Base-by-base conservation (phyloP, 768 basidiomycete species). In the Tricholoma bakamatsutake region DNA sequence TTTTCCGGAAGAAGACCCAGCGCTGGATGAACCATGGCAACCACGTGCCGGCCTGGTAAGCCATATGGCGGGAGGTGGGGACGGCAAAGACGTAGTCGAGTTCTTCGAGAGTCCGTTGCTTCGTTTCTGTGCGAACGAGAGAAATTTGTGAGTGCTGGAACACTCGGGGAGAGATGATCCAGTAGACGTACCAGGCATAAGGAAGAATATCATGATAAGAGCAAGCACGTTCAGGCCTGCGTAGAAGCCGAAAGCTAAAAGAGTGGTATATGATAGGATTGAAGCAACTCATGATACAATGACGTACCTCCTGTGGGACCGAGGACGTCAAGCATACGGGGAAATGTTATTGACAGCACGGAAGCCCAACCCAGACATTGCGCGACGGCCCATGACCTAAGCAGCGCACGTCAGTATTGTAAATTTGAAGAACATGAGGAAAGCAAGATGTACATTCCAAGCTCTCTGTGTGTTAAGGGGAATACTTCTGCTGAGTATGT, bases 401-500 rank as follows among this genome's bases (percentile, higher is more conserved):
- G 42, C 56, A 40, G 61, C 57, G 7, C 18, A 27, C 13, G 21
- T 70, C 63, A 67, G 34, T 33, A 28, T 71, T 11, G 17, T 50
- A 13, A 27, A 71, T 64, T 15, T 68, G 65, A 4, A 64, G 69
- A 56, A 66, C 69, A 10, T 31, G 57, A 56, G n/a, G 50, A 65
- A 64, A 17, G 64, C 63, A 31, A 66, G 45, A 64, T 71, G 62
- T 46, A 76, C 76, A 78, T 78, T 60, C 76, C 76, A 73, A 88
- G 77, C 62, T 90, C 88, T 62, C 90, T 76, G 57, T 88, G 81
- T 28, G 86, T 85, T 37, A 95, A 76, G 5, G 92, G 93, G 80
- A 90, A 96, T 11, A 88, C 92, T 69, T 95, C 93, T 3, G 93
- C 93, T 4, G 90, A 93, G 66, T 94, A 95, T 0, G 89, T 86